Conservation (phyloP, 306 rosid species). For the Astragalus membranaceus region DNA sequence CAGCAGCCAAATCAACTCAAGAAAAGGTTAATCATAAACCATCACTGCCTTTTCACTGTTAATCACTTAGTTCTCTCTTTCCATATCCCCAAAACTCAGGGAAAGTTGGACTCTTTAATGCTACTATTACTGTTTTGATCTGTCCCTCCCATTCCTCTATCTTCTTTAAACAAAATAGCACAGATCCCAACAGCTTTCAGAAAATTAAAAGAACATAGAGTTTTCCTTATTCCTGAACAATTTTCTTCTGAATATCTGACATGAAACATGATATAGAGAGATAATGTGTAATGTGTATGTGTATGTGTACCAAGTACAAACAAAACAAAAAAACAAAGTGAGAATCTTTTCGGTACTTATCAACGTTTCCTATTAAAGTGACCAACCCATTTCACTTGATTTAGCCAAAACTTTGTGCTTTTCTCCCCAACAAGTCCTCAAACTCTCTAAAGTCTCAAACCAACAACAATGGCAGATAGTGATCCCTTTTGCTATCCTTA, state of each 20-base stretch:
- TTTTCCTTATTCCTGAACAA: conserved; percentile 72
- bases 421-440: neutral
- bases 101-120: conserved; percentile 39
- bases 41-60: conserved; percentile 17
- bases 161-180: conserved; percentile 39
- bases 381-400: conserved; percentile 34
- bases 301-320: conserved; percentile 17
- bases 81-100: conserved; percentile 42
- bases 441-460: neutral
- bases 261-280: conserved; percentile 31
- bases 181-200: conserved; percentile 82
- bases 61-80: conserved; percentile 32
- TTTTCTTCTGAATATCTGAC: conserved; percentile 44
- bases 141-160: neutral
- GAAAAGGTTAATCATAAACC: conserved; percentile 50
- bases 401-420: conserved; percentile 12
- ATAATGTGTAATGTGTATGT: no score
- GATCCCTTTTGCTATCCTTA: conserved; percentile 62
- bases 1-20: conserved; percentile 45
- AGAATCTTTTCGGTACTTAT: conserved; percentile 75
- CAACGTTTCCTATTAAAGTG: conserved; percentile 30
- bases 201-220: conserved; percentile 62
- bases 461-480: conserved; percentile 34
- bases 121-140: conserved; percentile 23
- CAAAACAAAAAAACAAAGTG: conserved; percentile 24